Evolutionary conservation across 2,329 filamentous ascomycete species (phyloP).

Genomic region (Epichloe coenophiala): DNA sequence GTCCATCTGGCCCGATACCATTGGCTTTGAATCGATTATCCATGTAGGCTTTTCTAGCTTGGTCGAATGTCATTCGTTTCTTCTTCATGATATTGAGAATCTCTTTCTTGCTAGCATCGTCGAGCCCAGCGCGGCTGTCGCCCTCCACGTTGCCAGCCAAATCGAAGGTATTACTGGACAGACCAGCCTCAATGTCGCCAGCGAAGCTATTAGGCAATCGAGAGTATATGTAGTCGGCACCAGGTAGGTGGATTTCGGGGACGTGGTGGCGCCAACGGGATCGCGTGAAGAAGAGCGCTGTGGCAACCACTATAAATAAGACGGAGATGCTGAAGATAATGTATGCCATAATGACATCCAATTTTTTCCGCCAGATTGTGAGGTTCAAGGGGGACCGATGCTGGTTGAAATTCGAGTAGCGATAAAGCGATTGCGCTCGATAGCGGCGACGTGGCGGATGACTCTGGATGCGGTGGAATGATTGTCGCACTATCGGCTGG

Average conservation of each 20-base stretch:
- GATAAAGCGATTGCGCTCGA: not conserved
- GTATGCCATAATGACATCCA: constrained; percentile 50
- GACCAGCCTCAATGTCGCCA: constrained; percentile 75
- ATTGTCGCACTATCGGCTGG: not conserved
- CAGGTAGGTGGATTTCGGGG: constrained; percentile 41
- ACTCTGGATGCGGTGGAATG: not conserved
- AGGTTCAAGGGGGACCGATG: not conserved
- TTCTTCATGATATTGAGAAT: constrained; percentile 86
- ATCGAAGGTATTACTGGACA: constrained; percentile 74
- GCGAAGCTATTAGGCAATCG: constrained; percentile 66
- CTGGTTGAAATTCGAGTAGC: not conserved
- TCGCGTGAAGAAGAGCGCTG: constrained; percentile 70
- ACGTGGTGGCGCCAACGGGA: constrained; percentile 60
- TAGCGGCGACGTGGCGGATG: not conserved
- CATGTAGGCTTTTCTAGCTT: constrained; percentile 75
- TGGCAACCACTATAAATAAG: constrained; percentile 55
- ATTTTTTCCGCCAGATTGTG: not conserved
- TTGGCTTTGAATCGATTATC: constrained; percentile 77
- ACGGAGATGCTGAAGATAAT: constrained; percentile 67
- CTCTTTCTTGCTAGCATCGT: constrained; percentile 66
- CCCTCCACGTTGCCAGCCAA: constrained; percentile 68
- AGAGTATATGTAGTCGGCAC: constrained; percentile 55
- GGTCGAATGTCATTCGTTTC: constrained; percentile 71
- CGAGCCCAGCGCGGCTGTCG: constrained; percentile 68
- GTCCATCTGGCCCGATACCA: constrained; percentile 76